These are phyloP conservation scores for Mycena rosella DNA, from an alignment of 768 basidiomycete genomes.

Conservation along the genomic window DNA sequence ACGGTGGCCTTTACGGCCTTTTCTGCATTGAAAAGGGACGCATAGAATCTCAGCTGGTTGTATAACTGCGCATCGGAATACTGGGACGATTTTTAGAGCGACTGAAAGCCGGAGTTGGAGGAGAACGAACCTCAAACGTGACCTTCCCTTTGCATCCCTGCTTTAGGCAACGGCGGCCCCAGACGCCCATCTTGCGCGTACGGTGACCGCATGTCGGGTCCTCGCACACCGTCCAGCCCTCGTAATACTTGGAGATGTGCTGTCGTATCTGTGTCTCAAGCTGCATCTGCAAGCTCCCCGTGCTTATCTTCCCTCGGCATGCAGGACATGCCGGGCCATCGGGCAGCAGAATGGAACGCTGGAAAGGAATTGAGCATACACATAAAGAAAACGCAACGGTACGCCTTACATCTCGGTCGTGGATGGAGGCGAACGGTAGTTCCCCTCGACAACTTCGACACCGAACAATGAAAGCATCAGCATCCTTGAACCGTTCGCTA, in stretches of 20 bases:
- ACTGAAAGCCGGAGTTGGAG: not conserved
- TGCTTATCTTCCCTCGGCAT: conserved; percentile 67
- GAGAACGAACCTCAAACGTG: conserved; percentile 75
- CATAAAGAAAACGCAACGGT: not conserved
- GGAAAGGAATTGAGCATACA: conserved; percentile 20
- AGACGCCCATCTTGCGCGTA: conserved; percentile 95
- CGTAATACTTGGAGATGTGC: conserved; percentile 85
- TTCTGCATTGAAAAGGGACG: conserved; percentile 80
- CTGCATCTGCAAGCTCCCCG: conserved; percentile 81
- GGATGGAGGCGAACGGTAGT: conserved; percentile 68
- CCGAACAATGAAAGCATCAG: conserved; percentile 75
- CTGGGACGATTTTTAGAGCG: conserved; percentile 52
- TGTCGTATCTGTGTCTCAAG: conserved; percentile 88
- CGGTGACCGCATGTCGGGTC: conserved; percentile 86
- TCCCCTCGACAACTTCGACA: conserved; percentile 82
- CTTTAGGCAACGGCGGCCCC: conserved; percentile 85
- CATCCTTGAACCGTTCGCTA: conserved; percentile 86
- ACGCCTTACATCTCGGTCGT: conserved; percentile 67
- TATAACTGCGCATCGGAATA: conserved; percentile 90
- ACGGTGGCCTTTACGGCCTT: conserved; percentile 68
- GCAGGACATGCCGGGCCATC: conserved; percentile 79
- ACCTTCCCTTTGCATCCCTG: conserved; percentile 78
- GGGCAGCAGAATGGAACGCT: conserved; percentile 77
- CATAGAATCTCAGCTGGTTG: conserved; percentile 90
- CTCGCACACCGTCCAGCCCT: conserved; percentile 90